Conservation (phyloP, 2,329 filamentous ascomycete species). For the Clonostachys chloroleuca region DNA sequence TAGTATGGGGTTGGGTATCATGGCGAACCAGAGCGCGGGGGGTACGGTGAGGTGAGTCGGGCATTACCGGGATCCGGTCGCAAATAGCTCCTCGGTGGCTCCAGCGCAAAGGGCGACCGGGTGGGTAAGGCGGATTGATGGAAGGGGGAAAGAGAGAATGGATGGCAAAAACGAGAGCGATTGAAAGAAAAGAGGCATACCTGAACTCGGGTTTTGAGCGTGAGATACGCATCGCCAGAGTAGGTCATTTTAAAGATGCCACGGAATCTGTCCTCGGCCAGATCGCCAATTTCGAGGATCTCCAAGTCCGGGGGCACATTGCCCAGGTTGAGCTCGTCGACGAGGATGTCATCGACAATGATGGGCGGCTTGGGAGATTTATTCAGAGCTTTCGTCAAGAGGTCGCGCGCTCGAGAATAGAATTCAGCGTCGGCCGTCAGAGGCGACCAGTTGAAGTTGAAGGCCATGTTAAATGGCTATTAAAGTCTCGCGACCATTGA, state of each 20-base stretch:
- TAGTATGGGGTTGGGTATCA: background rate
- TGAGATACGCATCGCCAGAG: slow-evolving; percentile 90
- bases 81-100: background rate
- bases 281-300: slow-evolving; percentile 94
- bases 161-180: background rate
- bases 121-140: background rate
- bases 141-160: background rate
- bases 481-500: slow-evolving; percentile 24
- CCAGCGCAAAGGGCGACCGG: background rate
- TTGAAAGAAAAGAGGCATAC: slow-evolving; percentile 39
- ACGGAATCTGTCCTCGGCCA: slow-evolving; percentile 93
- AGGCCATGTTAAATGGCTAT: slow-evolving; percentile 73
- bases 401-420: slow-evolving; percentile 85
- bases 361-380: slow-evolving; percentile 97
- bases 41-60: background rate
- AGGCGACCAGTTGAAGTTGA: slow-evolving; percentile 99
- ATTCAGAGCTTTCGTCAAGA: slow-evolving; percentile 92
- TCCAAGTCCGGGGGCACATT: slow-evolving; percentile 92
- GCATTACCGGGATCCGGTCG: slow-evolving; percentile 1
- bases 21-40: background rate
- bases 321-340: slow-evolving; percentile 95
- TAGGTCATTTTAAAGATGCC: slow-evolving; percentile 99
- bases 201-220: slow-evolving; percentile 92
- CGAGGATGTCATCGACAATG: slow-evolving; percentile 98
- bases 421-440: slow-evolving; percentile 91